Percentiles rank a stretch among this genome's conserved stretches.
Evolutionary conservation across 2,329 filamentous ascomycete species (phyloP).

Genomic region (Cercospora citrullina): DNA sequence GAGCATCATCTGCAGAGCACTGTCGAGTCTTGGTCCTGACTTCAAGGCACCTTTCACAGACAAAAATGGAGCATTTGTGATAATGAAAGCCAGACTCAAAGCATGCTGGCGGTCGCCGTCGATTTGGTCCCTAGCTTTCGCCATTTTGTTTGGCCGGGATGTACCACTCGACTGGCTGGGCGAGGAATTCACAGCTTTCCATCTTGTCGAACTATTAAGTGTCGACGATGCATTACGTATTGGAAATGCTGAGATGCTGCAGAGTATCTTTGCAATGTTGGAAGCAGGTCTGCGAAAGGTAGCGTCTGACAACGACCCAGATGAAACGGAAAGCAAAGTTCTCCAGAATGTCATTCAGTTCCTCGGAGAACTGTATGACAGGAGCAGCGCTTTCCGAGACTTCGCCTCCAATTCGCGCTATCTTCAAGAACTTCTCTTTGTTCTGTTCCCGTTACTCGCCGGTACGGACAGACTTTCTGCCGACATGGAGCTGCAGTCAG

Average conservation of each 20-base stretch:
- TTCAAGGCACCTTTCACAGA: constrained; percentile 84
- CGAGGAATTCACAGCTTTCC: constrained; percentile 70
- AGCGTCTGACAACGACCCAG: constrained; percentile 60
- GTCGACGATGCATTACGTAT: constrained; percentile 62
- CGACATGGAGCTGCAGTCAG: constrained; percentile 83
- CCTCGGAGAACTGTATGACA: constrained; percentile 73
- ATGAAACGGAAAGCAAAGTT: constrained; percentile 52
- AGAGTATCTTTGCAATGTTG: constrained; percentile 82
- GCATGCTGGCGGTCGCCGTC: constrained; percentile 85
- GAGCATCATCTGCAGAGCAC: constrained; percentile 78
- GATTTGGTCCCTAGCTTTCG: constrained; percentile 85
- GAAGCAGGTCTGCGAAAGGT: constrained; percentile 77
- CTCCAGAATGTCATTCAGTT: constrained; percentile 78
- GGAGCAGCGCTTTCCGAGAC: constrained; percentile 75
- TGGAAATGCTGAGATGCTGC: constrained; percentile 72
- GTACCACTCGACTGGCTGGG: constrained; percentile 71
- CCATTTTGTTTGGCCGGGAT: constrained; percentile 83
- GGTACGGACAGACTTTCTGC: constrained; percentile 80
- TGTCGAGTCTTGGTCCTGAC: constrained; percentile 75
- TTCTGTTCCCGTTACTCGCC: constrained; percentile 84
- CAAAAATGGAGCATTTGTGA: constrained; percentile 83
- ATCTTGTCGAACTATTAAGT: constrained; percentile 70
- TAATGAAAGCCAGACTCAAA: constrained; percentile 79
- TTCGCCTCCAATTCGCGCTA: constrained; percentile 81
- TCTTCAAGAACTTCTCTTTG: constrained; percentile 72